phyloP scores from a whole-genome alignment of 306 rosid genomes.

The Canavalia ensiformis region DNA sequence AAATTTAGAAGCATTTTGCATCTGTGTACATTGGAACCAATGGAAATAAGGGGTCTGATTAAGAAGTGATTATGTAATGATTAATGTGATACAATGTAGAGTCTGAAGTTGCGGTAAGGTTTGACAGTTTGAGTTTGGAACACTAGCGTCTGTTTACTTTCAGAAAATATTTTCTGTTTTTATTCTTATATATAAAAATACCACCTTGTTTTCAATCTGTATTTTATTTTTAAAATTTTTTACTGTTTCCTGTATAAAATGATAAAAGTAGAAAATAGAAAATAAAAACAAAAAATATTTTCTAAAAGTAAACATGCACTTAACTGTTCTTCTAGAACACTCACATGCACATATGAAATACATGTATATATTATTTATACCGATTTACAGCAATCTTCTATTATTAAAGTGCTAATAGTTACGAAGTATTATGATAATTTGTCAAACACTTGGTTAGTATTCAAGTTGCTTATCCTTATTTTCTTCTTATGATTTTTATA shows the following conservation, averaged over 20 bases:
- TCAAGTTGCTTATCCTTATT: neutral
- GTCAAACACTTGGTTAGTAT: neutral
- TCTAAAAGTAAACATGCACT: too few relatives aligned
- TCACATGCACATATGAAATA: constrained; percentile 30
- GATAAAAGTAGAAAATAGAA: too few relatives aligned
- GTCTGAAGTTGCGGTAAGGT: constrained; percentile 32
- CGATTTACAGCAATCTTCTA: constrained; percentile 12
- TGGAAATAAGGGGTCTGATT: neutral
- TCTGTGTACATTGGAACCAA: neutral
- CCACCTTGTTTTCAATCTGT: too few relatives aligned
- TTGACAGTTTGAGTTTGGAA: constrained; percentile 3
- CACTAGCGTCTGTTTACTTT: neutral
- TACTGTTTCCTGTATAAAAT: too few relatives aligned
- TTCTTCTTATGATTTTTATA: neutral
- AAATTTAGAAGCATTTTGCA: constrained; percentile 1
- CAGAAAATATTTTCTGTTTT: too few relatives aligned
- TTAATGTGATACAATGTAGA: neutral
- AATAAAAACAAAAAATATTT: too few relatives aligned
- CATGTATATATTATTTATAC: neutral
- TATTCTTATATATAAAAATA: too few relatives aligned
- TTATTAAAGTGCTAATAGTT: neutral
- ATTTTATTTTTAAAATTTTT: too few relatives aligned
- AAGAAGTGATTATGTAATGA: constrained; percentile 5
- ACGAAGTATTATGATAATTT: neutral
- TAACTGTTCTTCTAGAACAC: constrained; percentile 18